These are phyloP conservation scores for Suhomyces kunorum DNA, from an alignment of 1,139 yeast species.

Conservation along the genomic window DNA sequence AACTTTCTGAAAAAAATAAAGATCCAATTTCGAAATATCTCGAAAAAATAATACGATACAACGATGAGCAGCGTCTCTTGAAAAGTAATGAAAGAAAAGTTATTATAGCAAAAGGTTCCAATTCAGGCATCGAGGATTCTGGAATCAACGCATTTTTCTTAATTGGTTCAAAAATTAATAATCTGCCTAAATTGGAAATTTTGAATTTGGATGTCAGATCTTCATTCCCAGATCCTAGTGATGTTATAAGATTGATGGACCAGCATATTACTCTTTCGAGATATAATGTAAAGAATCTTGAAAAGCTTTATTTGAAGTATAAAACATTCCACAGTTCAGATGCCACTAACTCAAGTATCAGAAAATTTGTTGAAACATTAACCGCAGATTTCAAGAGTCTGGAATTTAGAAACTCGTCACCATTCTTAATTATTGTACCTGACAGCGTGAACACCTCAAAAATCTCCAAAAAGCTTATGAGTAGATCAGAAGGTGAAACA, in stretches of 20 bases:
- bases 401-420: slow-evolving; percentile 12
- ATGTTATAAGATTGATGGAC: slow-evolving; percentile 14
- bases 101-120: slow-evolving; percentile 11
- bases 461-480: slow-evolving; percentile 5
- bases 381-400: slow-evolving; percentile 10
- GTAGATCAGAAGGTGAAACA: background rate
- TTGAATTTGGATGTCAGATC: slow-evolving; percentile 13
- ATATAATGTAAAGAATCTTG: slow-evolving; percentile 20
- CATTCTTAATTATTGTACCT: slow-evolving; percentile 23
- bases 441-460: slow-evolving; percentile 12
- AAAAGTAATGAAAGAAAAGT: slow-evolving; percentile 20
- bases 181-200: background rate
- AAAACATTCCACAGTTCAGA: background rate
- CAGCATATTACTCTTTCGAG: slow-evolving; percentile 15
- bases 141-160: slow-evolving; percentile 12
- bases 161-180: slow-evolving; percentile 5
- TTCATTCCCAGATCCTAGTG: slow-evolving; percentile 13
- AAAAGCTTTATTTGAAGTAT: slow-evolving; percentile 19
- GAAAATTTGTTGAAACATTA: slow-evolving; percentile 6
- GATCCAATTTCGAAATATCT: slow-evolving; percentile 22
- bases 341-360: background rate
- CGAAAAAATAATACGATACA: slow-evolving; percentile 24
- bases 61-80: slow-evolving; percentile 18
- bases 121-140: background rate
- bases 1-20: slow-evolving; percentile 10